Conservation (phyloP, 179 eudicot genomes). For the Drosera spatulata region DNA sequence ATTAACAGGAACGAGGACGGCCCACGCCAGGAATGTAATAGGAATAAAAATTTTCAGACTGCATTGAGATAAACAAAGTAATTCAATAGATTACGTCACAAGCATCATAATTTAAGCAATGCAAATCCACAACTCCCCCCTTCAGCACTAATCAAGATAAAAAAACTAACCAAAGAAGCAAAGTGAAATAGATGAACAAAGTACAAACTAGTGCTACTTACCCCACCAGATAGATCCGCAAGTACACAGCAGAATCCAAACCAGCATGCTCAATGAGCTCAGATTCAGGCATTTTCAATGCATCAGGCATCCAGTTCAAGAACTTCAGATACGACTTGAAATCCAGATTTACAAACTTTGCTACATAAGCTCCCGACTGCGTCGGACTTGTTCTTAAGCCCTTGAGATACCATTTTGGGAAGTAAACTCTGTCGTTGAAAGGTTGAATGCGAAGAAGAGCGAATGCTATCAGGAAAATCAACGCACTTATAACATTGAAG, state of each 20-base stretch:
- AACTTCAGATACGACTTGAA: slow-evolving; percentile 56
- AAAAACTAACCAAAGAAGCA: too few species aligned
- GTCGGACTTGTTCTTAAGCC: slow-evolving; percentile 65
- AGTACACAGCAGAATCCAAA: slow-evolving; percentile 75
- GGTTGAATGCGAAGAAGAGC: slow-evolving; percentile 77
- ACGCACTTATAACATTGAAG: slow-evolving; percentile 47
- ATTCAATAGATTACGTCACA: neutral
- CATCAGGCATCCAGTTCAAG: slow-evolving; percentile 84
- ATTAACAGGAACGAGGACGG: slow-evolving; percentile 70
- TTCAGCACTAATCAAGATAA: too few species aligned
- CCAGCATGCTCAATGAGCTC: slow-evolving; percentile 91
- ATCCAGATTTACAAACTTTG: slow-evolving; percentile 65
- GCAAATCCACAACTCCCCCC: too few species aligned
- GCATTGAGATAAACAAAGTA: slow-evolving; percentile 17
- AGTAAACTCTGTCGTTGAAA: slow-evolving; percentile 80
- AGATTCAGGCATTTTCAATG: slow-evolving; percentile 69
- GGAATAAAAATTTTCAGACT: slow-evolving; percentile 93
- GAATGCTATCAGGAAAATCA: slow-evolving; percentile 60
- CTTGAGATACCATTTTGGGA: slow-evolving; percentile 82
- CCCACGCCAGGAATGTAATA: slow-evolving; percentile 46
- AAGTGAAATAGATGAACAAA: too few species aligned
- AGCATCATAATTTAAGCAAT: too few species aligned
- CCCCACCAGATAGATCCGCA: slow-evolving; percentile 77
- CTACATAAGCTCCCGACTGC: slow-evolving; percentile 39
- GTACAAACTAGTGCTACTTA: slow-evolving; percentile 8